Evolutionary conservation across 495 filamentous ascomycete species (phyloP).

Genomic region (Pyronema domesticum): DNA sequence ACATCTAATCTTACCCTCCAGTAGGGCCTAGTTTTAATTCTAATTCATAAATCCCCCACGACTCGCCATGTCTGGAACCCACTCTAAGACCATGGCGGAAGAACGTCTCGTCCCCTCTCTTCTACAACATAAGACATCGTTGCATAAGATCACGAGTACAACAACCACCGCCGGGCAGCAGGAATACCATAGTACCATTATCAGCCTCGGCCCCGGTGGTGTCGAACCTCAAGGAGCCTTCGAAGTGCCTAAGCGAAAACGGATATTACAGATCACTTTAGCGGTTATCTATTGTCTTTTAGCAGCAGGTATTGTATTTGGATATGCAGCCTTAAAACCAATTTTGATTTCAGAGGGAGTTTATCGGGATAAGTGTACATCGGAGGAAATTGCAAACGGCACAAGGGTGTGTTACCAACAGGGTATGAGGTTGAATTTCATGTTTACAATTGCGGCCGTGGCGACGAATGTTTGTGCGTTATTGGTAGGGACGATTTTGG

Average conservation of each 20-base stretch:
- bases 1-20: too few species aligned
- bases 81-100: conserved; percentile 18
- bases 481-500: conserved; percentile 70
- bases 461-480: conserved; percentile 55
- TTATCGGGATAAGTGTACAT: conserved; percentile 46
- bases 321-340: conserved; percentile 71
- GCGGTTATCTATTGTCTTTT: conserved; percentile 70
- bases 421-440: conserved; percentile 72
- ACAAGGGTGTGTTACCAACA: conserved; percentile 52
- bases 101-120: conserved; percentile 20
- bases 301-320: conserved; percentile 63
- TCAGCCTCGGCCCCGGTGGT: conserved; percentile 11
- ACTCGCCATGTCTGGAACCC: conserved; percentile 4
- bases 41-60: too few species aligned
- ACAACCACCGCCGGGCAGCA: background rate
- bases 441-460: conserved; percentile 89
- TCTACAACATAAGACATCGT: conserved; percentile 14
- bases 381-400: conserved; percentile 38
- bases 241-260: conserved; percentile 45
- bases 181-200: conserved; percentile 4
- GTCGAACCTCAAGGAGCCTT: conserved; percentile 45
- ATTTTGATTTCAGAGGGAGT: conserved; percentile 60
- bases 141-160: background rate
- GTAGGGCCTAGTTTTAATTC: too few species aligned
- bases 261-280: conserved; percentile 44